These are phyloP conservation scores for Ogataea minuta DNA, from an alignment of 805 yeast genomes.

Conservation along the genomic window DNA sequence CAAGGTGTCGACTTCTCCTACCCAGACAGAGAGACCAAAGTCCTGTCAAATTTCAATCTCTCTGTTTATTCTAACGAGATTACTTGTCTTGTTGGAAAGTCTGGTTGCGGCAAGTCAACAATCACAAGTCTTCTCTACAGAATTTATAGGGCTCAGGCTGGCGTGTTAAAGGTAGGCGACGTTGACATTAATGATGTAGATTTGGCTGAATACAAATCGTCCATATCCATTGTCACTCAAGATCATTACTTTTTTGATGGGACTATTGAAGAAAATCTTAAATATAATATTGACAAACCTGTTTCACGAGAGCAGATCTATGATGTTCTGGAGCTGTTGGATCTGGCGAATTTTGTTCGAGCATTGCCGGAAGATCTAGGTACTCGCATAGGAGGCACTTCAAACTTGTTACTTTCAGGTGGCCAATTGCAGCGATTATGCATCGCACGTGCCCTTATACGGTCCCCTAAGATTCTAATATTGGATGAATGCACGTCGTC, in stretches of 20 bases:
- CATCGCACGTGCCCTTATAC: constrained; percentile 74
- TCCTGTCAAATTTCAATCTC: constrained; percentile 45
- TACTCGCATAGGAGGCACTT: constrained; percentile 53
- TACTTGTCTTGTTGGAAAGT: constrained; percentile 74
- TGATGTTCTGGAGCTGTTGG: constrained; percentile 43
- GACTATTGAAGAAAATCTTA: constrained; percentile 64
- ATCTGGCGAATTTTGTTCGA: constrained; percentile 53
- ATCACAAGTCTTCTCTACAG: constrained; percentile 54
- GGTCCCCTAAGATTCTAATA: constrained; percentile 63
- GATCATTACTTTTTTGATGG: constrained; percentile 71
- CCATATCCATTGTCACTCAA: constrained; percentile 74
- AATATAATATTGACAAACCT: constrained; percentile 49
- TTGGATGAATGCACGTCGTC: constrained; percentile 92
- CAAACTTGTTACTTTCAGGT: constrained; percentile 61
- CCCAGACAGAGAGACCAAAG: constrained; percentile 29
- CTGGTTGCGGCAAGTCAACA: constrained; percentile 94
- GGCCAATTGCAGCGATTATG: constrained; percentile 89
- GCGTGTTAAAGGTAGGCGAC: constrained; percentile 44
- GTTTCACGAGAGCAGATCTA: constrained; percentile 33
- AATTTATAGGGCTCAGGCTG: constrained; percentile 41
- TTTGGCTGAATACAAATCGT: constrained; percentile 46
- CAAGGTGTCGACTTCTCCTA: constrained; percentile 50
- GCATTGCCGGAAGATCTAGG: constrained; percentile 57
- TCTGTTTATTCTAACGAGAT: constrained; percentile 45
- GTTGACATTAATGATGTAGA: constrained; percentile 47